Base-by-base conservation (phyloP, 192 early-diverging fungal species). In the Podila minutissima region DNA sequence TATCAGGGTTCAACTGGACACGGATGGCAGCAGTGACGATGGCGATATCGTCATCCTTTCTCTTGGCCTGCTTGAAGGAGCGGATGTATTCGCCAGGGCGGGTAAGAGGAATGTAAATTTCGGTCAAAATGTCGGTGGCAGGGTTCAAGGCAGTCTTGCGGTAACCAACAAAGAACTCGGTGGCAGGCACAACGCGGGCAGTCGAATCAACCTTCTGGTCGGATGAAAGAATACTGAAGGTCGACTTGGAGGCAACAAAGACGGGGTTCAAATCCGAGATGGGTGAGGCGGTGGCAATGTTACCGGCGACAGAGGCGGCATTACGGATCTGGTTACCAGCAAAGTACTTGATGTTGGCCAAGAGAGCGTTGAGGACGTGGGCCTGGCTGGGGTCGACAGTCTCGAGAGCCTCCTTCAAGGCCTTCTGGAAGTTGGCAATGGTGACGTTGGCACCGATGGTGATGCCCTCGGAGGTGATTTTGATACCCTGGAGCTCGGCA, bases 241-340 rank as follows among this genome's bases (percentile, higher is more conserved):
- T 68, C 2, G 91, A 87, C 51, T 84, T 88, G 37, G 90, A 82
- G 13, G 94, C 91, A 19, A 97, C 82, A 61, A 94, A 91, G 35
- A 95, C 92, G 3, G 95, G 95, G 82, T 96, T 97, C 63, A 97
- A 84, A 74, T 96, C 94, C 15, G 94, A 95, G 66, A 95, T 96
- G 11, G 95, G 94, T 60, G 92, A 93, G n/a, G 95, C 95, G 8
- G 95, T 96, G 22, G 88, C 90, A 59, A 96, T 92, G 82, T 95
- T 97, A 35, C 95, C 95, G 28, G 91, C 95, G 62, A 96, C 85
- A 10, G 91, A 91, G 5, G 95, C 93, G 4, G 95, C 93, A 75
- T 95, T 96, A 74, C 95, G 87, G 74, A 97, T 93, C 87, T 97
- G 95, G 62, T 84, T 85, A 57, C 94, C 92, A 8, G 94, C 94